Evolutionary conservation across 169 alveolate genomes (phyloP), one percentile per base, ranked within the genome.

Genomic region (Plasmodium sp.): DNA sequence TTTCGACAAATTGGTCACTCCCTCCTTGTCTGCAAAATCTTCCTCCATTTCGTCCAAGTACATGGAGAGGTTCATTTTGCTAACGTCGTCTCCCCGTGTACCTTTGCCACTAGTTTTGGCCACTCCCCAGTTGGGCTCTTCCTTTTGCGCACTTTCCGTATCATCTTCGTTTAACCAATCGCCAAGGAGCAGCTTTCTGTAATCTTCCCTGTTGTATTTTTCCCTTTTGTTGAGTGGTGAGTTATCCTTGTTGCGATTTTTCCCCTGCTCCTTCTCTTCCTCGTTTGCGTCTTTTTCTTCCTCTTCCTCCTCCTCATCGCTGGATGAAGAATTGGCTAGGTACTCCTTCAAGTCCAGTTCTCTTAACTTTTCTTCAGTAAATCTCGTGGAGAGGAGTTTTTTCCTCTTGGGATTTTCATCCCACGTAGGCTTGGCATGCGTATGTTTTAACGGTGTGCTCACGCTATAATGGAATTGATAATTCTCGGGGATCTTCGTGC

Each of bases 341-440:
- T 83, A 95, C 75, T 81, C 96, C 43, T 93, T 83, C 80, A 95
- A 71, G 79, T 95, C 97, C 51, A 93, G 54, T 48, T 95, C 96
- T 48, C 86, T 85, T 75, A 95, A 80, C 81, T 95, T 93, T 73
- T 93, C 95, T 90, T 93, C 96, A 43, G 90, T 92, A 72, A 93
- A 95, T 56, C 92, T 84, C 5, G 96, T 96, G 18, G 97, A 94
- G 81, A 98, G 96, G 83, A 98, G 96, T 81, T 96, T 96, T 92
- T 99, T 96, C 84, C 98, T 97, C 45, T 97, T 97, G 43, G 99
- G 98, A 41, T 98, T 97, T 95, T 98, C 97, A 81, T 99, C 99
- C 99, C 99, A 99, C 33, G 99, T 98, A 85, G 99, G 95, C 94
- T 97, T 97, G 2, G 98, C 99, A 90, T 97, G 96, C 48, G 99